Conservation (phyloP, 441 rosid genomes). For the Bruguiera hainesii region DNA sequence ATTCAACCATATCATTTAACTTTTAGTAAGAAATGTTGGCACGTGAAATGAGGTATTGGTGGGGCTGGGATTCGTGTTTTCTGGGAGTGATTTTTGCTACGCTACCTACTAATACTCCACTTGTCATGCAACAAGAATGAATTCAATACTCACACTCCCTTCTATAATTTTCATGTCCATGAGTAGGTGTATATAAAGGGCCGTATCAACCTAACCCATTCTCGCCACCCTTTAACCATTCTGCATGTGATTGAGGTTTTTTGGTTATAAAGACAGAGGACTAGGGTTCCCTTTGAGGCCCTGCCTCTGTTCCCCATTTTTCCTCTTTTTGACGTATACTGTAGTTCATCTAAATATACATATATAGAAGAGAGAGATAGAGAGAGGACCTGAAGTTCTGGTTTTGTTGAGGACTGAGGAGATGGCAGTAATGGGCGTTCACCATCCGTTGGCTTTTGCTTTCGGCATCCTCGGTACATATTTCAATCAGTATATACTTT, state of each 20-base stretch:
- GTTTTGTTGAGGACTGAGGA: background rate
- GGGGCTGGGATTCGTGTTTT: conserved; percentile 15
- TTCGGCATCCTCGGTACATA: conserved; percentile 75
- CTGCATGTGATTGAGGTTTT: conserved; percentile 24
- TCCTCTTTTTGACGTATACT: background rate
- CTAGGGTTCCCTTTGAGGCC: conserved; percentile 40
- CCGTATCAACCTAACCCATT: background rate
- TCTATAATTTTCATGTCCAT: background rate
- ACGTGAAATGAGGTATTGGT: conserved; percentile 27
- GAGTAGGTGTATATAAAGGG: conserved; percentile 15
- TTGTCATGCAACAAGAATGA: conserved; percentile 68
- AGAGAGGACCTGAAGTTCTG: background rate
- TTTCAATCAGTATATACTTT: background rate
- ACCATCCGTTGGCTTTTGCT: conserved; percentile 33
- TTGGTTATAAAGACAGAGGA: conserved; percentile 12
- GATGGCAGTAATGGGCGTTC: conserved; percentile 34
- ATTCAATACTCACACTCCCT: conserved; percentile 34
- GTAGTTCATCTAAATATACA: background rate
- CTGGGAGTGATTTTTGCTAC: conserved; percentile 45
- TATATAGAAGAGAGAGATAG: background rate
- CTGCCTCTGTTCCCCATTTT: conserved; percentile 13
- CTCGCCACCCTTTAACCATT: background rate
- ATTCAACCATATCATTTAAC: background rate
- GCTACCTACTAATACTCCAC: conserved; percentile 60
- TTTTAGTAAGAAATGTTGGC: conserved; percentile 7